Base-by-base conservation (phyloP, 2,329 filamentous ascomycete species). In the Curvularia spicifera region DNA sequence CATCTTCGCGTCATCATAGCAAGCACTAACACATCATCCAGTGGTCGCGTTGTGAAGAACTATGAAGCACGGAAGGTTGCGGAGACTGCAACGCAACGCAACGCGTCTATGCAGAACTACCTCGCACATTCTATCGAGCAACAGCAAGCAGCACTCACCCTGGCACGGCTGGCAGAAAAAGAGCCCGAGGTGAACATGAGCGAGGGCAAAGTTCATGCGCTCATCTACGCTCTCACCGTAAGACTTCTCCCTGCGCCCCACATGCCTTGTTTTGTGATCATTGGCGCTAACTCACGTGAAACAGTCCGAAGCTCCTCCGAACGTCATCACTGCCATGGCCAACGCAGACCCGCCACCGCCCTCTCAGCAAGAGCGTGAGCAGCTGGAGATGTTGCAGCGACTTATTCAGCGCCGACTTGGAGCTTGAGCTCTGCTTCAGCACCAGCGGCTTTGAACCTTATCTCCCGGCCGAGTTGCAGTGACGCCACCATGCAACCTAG, bases 71-170 rank as follows among this genome's bases (percentile, higher is more conserved):
- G 47, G 44, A 61, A 65, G 39, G 48, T 56, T 22, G 56, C 55
- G 42, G 63, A 55, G 42, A 51, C 39, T 46, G 59, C 60, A 55
- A 64, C 61, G 28, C 66, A 65, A 50, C 69, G 65, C 61, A 67
- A 70, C 53, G 57, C 62, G 31, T 66, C 68, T 26, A 67, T 71
- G 60, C 64, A 73, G 53, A 58, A 67, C 42, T 72, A 74, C 51
- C 61, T 71, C 39, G 66, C 66, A 60, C 71, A 69, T 47, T 61
- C 73, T 33, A 65, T 90, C 20, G 81, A 84, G 51, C 85, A 90
- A 73, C 84, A 89, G 70, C 88, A 90, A 70, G 83, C 87, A 43
- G 88, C 87, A 4, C 81, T 91, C 59, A 87, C 86, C 59, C 80
- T 92, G 31, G 80, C 84, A 44, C 82, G 84, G 60, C 78, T 91